Evolutionary conservation across 495 filamentous ascomycete species (phyloP), one percentile per base, ranked within the genome.

Genomic region (Patellaria atrata): DNA sequence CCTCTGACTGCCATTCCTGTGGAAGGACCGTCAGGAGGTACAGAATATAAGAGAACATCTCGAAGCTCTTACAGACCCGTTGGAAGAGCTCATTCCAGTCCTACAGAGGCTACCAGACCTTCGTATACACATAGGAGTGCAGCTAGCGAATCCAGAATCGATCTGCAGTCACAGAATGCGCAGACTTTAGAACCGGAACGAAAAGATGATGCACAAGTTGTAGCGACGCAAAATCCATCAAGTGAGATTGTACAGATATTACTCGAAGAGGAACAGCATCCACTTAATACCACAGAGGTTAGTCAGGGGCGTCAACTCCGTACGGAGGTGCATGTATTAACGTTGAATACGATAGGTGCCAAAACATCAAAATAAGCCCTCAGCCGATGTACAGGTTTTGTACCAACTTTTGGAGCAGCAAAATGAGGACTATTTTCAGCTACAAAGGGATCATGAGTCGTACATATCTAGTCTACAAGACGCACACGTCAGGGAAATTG

Each of bases 401-500:
- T n/a, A n/a, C n/a, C n/a, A n/a, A n/a, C n/a, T n/a, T n/a, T n/a
- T n/a, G n/a, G n/a, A n/a, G n/a, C n/a, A n/a, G n/a, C n/a, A n/a
- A n/a, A n/a, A n/a, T 50, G 12, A 50, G 45, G 34, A 28, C 38
- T 8, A 50, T 43, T 3, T 40, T 47, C 18, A 39, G 27, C 33
- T 58, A 20, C 45, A 47, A 8, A 35, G 33, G 19, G 46, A 51
- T 21, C 55, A 58, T 24, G 53, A 56, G 28, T 44, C 43, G n/a
- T 47, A 58, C 29, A 34, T 58, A 21, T 22, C 30, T 12, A 53
- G 41, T 26, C 39, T 58, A 20, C 37, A 23, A 4, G 40, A 48
- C 5, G 38, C 55, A 13, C 55, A 58, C 29, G 29, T 33, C 9
- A 47, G 41, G 15, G 55, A 58, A 39, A 21, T 58, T 17, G 45